phyloP scores from a whole-genome alignment of 768 basidiomycete genomes.

The Pleurotus salmoneostramineus region DNA sequence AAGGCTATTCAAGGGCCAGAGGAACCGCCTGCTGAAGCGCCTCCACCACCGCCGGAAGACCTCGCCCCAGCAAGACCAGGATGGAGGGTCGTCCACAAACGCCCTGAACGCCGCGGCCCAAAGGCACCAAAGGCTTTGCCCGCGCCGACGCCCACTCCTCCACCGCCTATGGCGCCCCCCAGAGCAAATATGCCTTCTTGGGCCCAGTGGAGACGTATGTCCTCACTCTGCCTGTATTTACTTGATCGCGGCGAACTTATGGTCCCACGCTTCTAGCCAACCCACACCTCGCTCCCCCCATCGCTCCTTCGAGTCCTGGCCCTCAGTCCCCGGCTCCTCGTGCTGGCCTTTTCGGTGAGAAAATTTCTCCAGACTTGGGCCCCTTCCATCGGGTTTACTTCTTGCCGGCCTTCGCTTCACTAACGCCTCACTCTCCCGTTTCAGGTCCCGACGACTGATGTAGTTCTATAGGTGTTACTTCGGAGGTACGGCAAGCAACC shows the following conservation, averaged over 20 bases:
- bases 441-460: no score
- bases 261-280: slow-evolving; percentile 46
- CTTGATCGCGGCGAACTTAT: background rate
- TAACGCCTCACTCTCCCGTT: no score
- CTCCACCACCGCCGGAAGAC: slow-evolving; percentile 41
- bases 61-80: slow-evolving; percentile 58
- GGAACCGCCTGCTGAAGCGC: slow-evolving; percentile 32
- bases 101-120: slow-evolving; percentile 45
- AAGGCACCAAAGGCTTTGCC: slow-evolving; percentile 35
- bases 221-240: background rate
- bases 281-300: slow-evolving; percentile 44
- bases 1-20: slow-evolving; percentile 21
- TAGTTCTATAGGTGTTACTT: no score
- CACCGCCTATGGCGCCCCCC: slow-evolving; percentile 39
- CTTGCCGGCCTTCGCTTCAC: no score
- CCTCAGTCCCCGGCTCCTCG: slow-evolving; percentile 47
- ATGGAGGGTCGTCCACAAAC: slow-evolving; percentile 73
- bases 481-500: no score
- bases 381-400: no score
- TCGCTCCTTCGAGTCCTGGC: slow-evolving; percentile 27
- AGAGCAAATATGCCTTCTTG: slow-evolving; percentile 66
- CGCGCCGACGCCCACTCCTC: slow-evolving; percentile 34
- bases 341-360: slow-evolving; percentile 62
- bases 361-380: no score
- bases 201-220: slow-evolving; percentile 83